Evolutionary conservation across 23 red algal species (phyloP), one percentile per base, ranked within the genome.

Genomic region (Cyanidium caldarium): DNA sequence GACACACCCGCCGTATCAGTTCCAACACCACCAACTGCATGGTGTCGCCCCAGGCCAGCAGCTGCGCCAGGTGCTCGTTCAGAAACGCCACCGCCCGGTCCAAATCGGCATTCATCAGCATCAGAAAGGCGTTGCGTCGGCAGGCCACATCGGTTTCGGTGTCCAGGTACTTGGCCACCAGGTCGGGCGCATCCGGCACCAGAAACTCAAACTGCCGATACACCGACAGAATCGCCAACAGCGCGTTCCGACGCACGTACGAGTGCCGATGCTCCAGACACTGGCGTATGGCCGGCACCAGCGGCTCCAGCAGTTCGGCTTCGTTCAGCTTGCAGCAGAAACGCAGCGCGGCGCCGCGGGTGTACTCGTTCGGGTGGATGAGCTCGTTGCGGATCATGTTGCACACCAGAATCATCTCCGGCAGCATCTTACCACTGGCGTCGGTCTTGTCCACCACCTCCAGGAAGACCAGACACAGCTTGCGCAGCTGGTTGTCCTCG

Each of bases 381-480:
- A 98, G 84, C 42, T 98, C 92, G 35, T 88, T 98, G 35, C 92
- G 78, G 36, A 98, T 66, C 80, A 98, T 86, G 44, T 98, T 98
- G 75, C 83, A 82, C 16, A 98, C 92, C 26, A 98, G 66, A 40
- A 98, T 98, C 83, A 98, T 98, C 56, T 98, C 92, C 21, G 84
- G 92, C 31, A 88, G 84, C 83, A 98, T 88, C 40, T 86, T 88
- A 1, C 92, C 92, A 36, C 88, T 80, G 2, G 68, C 66, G 15
- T 79, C 92, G 36, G 78, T 80, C 33, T 88, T 88, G 42, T 98
- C 92, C 2, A 84, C 84, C 25, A 88, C 84, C 74, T 98, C 92
- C 10, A 98, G 70, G 46, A 79, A 98, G 37, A 83, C 73, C 0
- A 98, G 76, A 33, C 92, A 84, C 2, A 98, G 68, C 68, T 98